Percentiles rank a stretch among this genome's conserved stretches.
These are phyloP conservation scores for Actinomucor elegans DNA, from an alignment of 371 early-diverging fungal species.

Conservation along the genomic window DNA sequence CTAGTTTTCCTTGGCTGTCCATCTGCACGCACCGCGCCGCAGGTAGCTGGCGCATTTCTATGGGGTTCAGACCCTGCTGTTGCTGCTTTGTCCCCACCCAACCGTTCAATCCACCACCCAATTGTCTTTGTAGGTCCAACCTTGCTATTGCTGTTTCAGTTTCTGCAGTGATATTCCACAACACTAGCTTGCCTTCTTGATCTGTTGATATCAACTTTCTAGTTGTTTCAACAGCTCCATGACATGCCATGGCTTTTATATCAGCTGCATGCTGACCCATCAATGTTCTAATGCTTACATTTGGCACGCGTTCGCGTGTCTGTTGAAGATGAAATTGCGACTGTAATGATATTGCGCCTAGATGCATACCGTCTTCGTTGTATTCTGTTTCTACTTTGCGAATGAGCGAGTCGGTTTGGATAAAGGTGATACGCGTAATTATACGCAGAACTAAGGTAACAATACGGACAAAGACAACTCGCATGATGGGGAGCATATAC, in stretches of 20 bases:
- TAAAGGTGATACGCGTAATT: background rate
- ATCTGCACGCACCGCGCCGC: slow-evolving; percentile 29
- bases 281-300: slow-evolving; percentile 32
- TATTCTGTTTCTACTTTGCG: slow-evolving; percentile 11
- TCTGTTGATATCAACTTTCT: slow-evolving; percentile 29
- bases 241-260: slow-evolving; percentile 17
- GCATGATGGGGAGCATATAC: slow-evolving; percentile 29
- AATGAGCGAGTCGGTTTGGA: background rate
- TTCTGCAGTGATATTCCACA: slow-evolving; percentile 29
- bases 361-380: slow-evolving; percentile 34
- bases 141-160: slow-evolving; percentile 34
- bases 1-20: slow-evolving; percentile 27
- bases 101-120: slow-evolving; percentile 4
- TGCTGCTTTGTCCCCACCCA: slow-evolving; percentile 13
- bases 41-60: background rate
- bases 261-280: slow-evolving; percentile 37
- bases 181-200: slow-evolving; percentile 33
- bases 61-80: background rate
- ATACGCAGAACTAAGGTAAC: background rate
- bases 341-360: slow-evolving; percentile 41
- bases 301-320: slow-evolving; percentile 11
- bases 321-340: slow-evolving; percentile 27
- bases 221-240: no score
- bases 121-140: slow-evolving; percentile 24
- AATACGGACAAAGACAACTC: slow-evolving; percentile 10